Evolutionary conservation across 441 rosid species (phyloP), one percentile per base, ranked within the genome.

Genomic region (Gossypium armourianum): DNA sequence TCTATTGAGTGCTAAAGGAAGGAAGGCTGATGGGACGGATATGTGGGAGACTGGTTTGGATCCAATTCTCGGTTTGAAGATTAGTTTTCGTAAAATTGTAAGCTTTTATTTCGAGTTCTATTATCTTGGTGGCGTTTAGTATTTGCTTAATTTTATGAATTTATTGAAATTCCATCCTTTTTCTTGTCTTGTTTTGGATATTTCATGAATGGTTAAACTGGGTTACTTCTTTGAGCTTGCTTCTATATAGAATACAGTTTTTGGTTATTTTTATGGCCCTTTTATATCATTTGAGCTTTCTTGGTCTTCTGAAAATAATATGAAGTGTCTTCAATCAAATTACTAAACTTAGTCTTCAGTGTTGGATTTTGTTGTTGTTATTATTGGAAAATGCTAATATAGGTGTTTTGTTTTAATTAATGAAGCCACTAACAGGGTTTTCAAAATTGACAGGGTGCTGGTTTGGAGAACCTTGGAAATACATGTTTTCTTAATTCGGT

Each of bases 401-500:
- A 1, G 6, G 6, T 70, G 13, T 13, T 1, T 23, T 4, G 49
- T 12, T 6, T 47, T 15, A 17, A n/a, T 13, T 62, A 58, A 55
- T 0, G 20, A 4, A 19, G 13, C 13, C n/a, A 69, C 65, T 54
- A 19, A 10, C 29, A 43, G n/a, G 29, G 68, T 16, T 2, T 21
- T 10, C 15, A 56, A n/a, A 56, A 55, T 76, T 74, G 82, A 58
- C 85, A 92, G 99, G 99, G 99, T 71, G 99, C 97, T 63, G 97
- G 97, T 71, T 81, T 92, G 79, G 78, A 80, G 77, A 95, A 95
- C 81, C 90, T 95, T 57, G 97, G 99, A 75, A 95, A 95, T 73
- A 95, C 97, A 56, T 95, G 97, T 79, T 92, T 90, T 77, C 93
- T 95, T 20, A 95, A 92, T 77, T 95, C 97, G 0, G 97, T 95